Percentiles rank a stretch among this genome's conserved stretches.
phyloP scores from a whole-genome alignment of 2,329 filamentous ascomycete genomes.

The Hypoxylon sp. region DNA sequence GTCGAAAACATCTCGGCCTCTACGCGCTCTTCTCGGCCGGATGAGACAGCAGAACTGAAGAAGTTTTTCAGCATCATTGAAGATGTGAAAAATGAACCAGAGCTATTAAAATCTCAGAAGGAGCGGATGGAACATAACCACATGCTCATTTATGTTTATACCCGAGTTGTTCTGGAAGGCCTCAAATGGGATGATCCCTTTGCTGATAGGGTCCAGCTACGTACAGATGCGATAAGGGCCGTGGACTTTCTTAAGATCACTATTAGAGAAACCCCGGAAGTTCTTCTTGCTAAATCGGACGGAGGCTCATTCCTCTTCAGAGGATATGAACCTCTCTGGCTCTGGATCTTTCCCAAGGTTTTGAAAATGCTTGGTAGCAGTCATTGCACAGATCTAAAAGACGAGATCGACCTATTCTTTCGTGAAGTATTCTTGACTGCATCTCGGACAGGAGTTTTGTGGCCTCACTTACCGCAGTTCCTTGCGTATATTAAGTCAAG shows the following conservation, averaged over 20 bases:
- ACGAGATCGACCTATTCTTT: slow-evolving; percentile 69
- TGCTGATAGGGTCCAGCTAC: slow-evolving; percentile 67
- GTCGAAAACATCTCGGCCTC: slow-evolving; percentile 83
- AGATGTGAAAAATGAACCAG: slow-evolving; percentile 66
- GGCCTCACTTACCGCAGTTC: slow-evolving; percentile 62
- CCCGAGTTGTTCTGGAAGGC: slow-evolving; percentile 81
- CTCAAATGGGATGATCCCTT: slow-evolving; percentile 79
- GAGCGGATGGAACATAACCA: slow-evolving; percentile 83
- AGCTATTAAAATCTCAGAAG: slow-evolving; percentile 71
- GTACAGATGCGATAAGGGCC: slow-evolving; percentile 76
- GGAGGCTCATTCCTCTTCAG: slow-evolving; percentile 64
- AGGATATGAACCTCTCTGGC: slow-evolving; percentile 74
- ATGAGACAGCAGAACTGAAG: slow-evolving; percentile 81
- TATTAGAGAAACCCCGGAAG: slow-evolving; percentile 79
- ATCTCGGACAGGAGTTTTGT: slow-evolving; percentile 62
- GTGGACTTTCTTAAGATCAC: slow-evolving; percentile 83
- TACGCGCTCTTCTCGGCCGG: slow-evolving; percentile 71
- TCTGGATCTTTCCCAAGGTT: slow-evolving; percentile 73
- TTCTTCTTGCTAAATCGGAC: slow-evolving; percentile 68
- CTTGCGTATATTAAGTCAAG: slow-evolving; percentile 66
- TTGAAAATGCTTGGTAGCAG: slow-evolving; percentile 70
- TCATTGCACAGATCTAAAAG: slow-evolving; percentile 63
- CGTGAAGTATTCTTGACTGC: slow-evolving; percentile 63
- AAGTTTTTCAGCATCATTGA: slow-evolving; percentile 74
- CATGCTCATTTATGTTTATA: slow-evolving; percentile 86